Evolutionary conservation across 164 flowering plant genomes (phyloP), one percentile per base, ranked within the genome.

Genomic region (Dillenia turbinata): DNA sequence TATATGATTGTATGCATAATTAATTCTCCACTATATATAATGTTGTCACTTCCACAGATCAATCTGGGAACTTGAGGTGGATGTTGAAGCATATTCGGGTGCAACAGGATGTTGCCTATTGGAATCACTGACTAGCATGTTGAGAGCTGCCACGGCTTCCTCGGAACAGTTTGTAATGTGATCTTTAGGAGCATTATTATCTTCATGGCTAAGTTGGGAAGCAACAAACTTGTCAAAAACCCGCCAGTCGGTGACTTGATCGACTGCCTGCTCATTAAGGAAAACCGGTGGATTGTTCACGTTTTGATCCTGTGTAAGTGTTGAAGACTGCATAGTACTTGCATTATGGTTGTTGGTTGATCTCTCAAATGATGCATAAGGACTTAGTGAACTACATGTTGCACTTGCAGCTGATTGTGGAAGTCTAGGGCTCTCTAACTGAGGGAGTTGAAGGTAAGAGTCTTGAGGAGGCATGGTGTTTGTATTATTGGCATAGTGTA

Each of bases 181-280:
- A 56, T 76, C 87, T 65, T 81, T 83, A 8, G 82, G 49, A 47
- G 69, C 76, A 61, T 73, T 73, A 49, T 78, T 60, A 17, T 79
- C 92, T 4, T 66, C 76, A 6, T 84, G 84, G 73, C 93, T 88
- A 9, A 92, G 85, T 67, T 92, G 97, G 57, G 97, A 87, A 2
- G 97, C 96, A 49, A 92, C 97, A 68, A 87, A 92, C 66, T 92
- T 92, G 70, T 89, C 92, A 40, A 92, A 88, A 19, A 85, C 85
- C 54, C 94, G 55, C 97, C 97, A 92, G 59, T 92, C 95, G 0
- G 93, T 86, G 57, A 81, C 84, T 72, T 86, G 91, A 53, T 91
- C 93, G 59, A 65, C 79, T 3, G 72, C 82, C 63, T 77, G 84
- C 52, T 88, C 80, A 52, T 65, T 66, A 44, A 33, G 40, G 40